A percentile compares a stretch with the other conserved stretches of the same genome.
phyloP scores from a whole-genome alignment of 1,284 basidiomycete species.

The Retiboletus flavoniger region DNA sequence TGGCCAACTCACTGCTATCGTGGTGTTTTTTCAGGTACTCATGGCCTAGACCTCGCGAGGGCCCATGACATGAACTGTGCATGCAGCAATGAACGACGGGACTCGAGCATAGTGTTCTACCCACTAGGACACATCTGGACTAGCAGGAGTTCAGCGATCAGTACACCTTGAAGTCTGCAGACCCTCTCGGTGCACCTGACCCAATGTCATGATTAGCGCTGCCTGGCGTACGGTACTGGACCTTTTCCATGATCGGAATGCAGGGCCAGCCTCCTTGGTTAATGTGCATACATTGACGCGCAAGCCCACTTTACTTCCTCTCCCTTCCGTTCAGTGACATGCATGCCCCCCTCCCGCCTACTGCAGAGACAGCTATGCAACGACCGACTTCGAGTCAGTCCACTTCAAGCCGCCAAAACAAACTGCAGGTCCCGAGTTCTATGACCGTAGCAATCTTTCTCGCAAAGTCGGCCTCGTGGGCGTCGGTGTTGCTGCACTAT shows the following conservation, averaged over 20 bases:
- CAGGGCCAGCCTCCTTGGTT: slow-evolving; percentile 10
- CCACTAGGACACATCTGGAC: not conserved
- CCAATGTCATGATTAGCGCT: not conserved
- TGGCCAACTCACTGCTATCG: no score
- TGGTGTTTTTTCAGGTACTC: not conserved
- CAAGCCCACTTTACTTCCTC: not conserved
- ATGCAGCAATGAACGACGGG: not conserved
- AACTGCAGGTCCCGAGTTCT: slow-evolving; percentile 29
- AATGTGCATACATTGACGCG: not conserved
- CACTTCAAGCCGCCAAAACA: slow-evolving; percentile 22
- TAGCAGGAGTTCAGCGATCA: not conserved
- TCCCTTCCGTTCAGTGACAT: slow-evolving; percentile 8
- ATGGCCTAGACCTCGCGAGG: not conserved
- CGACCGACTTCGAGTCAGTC: slow-evolving; percentile 26
- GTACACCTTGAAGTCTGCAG: no score
- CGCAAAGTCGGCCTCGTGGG: slow-evolving; percentile 28
- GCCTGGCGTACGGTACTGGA: not conserved
- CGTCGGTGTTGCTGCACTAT: slow-evolving; percentile 21
- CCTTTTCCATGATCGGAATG: slow-evolving; percentile 3
- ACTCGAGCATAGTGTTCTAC: not conserved
- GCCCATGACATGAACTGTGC: not conserved
- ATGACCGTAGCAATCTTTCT: slow-evolving; percentile 30
- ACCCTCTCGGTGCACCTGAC: slow-evolving; percentile 6
- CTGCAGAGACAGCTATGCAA: slow-evolving; percentile 13
- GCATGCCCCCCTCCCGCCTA: not conserved